A percentile compares a stretch with the other conserved stretches of the same genome.
Conservation (phyloP, 768 basidiomycete species). For the Exidia glandulosa region DNA sequence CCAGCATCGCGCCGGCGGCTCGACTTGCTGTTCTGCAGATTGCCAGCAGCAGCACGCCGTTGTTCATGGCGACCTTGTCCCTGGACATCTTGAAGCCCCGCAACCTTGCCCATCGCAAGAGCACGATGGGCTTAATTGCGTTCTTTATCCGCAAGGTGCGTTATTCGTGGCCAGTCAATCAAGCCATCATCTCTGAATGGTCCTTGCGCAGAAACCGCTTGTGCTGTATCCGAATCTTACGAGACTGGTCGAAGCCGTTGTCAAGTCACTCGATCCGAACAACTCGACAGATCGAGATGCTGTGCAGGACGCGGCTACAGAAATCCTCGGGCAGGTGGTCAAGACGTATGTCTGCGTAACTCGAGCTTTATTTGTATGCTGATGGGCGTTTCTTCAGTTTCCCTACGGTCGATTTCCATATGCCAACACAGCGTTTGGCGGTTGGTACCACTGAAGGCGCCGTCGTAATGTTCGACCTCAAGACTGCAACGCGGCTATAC, state of each 20-base stretch:
- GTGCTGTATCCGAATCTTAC: slow-evolving; percentile 79
- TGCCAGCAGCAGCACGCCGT: slow-evolving; percentile 66
- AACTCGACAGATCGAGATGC: slow-evolving; percentile 65
- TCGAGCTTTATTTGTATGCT: not conserved
- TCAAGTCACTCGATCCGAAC: slow-evolving; percentile 93
- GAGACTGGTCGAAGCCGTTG: slow-evolving; percentile 84
- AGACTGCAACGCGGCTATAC: slow-evolving; percentile 89
- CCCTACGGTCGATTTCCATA: slow-evolving; percentile 91
- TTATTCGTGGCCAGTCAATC: not conserved
- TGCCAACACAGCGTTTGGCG: slow-evolving; percentile 72
- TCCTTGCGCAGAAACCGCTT: slow-evolving; percentile 56
- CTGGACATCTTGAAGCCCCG: slow-evolving; percentile 73
- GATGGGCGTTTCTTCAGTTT: slow-evolving; percentile 37
- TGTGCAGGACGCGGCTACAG: slow-evolving; percentile 82
- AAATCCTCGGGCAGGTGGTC: slow-evolving; percentile 91
- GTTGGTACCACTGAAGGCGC: slow-evolving; percentile 94
- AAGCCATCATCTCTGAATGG: not conserved
- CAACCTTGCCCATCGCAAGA: slow-evolving; percentile 66
- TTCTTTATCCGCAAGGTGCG: slow-evolving; percentile 83
- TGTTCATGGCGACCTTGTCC: slow-evolving; percentile 91
- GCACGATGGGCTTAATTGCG: slow-evolving; percentile 86
- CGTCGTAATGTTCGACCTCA: slow-evolving; percentile 91
- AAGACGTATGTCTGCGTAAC: slow-evolving; percentile 50
- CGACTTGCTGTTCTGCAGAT: slow-evolving; percentile 77
- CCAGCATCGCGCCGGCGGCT: slow-evolving; percentile 68